Evolutionary conservation across 495 filamentous ascomycete genomes (phyloP).

Genomic region (Parathielavia hyrcaniae): DNA sequence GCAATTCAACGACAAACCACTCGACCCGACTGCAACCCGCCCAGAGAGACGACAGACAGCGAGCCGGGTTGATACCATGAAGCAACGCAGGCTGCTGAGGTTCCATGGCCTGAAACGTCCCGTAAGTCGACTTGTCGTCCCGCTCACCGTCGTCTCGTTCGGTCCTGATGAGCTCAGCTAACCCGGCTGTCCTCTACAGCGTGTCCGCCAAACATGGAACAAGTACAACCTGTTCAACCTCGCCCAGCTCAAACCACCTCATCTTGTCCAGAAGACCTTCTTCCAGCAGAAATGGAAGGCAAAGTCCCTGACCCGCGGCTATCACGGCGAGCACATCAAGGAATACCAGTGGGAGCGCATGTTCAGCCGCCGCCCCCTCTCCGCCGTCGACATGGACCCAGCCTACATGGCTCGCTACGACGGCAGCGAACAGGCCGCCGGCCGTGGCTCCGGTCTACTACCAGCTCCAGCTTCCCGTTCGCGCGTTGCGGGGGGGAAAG

Average conservation of each 20-base stretch:
- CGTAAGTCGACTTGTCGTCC: constrained; percentile 38
- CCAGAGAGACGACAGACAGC: not conserved
- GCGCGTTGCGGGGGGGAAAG: not conserved
- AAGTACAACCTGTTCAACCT: constrained; percentile 96
- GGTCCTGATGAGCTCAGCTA: constrained; percentile 13
- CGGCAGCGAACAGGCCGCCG: constrained; percentile 72
- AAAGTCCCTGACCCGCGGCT: constrained; percentile 73
- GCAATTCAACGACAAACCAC: not conserved
- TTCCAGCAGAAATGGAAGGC: constrained; percentile 98
- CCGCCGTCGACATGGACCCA: constrained; percentile 80
- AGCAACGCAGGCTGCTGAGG: constrained; percentile 46
- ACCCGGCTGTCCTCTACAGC: constrained; percentile 45
- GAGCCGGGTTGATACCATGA: constrained; percentile 37
- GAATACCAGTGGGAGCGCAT: constrained; percentile 88
- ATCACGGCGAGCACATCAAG: constrained; percentile 89
- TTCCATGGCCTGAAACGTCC: constrained; percentile 58
- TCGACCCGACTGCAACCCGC: not conserved
- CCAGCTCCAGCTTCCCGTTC: not conserved
- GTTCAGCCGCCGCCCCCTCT: constrained; percentile 70
- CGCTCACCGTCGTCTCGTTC: constrained; percentile 4
- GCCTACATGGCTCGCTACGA: constrained; percentile 66
- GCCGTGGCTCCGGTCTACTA: constrained; percentile 64
- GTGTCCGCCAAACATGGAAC: constrained; percentile 94
- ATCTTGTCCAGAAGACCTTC: constrained; percentile 54
- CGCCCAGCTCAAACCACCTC: constrained; percentile 33